Conservation (phyloP, 345 rosid species). For the Syzygium grande region DNA sequence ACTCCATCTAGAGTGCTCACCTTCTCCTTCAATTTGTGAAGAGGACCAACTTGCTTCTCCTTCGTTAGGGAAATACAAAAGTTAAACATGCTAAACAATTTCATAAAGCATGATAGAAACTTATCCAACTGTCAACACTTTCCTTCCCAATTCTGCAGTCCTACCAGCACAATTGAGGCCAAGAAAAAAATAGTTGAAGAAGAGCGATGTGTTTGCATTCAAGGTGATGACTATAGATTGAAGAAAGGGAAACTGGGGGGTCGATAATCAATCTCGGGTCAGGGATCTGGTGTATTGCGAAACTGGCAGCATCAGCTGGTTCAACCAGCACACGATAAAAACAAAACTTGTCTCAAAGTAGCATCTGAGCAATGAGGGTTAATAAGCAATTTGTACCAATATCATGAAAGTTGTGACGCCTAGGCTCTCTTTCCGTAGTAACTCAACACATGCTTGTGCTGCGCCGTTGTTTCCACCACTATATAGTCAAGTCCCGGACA, state of each 20-base stretch:
- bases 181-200: not conserved
- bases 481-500: conserved; percentile 88
- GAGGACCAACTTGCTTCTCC: conserved; percentile 77
- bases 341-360: not conserved
- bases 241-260: not conserved
- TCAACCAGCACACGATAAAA: not conserved
- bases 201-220: not conserved
- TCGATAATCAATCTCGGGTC: not conserved
- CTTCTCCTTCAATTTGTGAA: conserved; percentile 43
- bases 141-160: not conserved
- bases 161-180: not conserved
- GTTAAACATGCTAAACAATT: not conserved
- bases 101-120: not conserved
- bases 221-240: not conserved
- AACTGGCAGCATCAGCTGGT: not conserved
- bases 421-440: conserved; percentile 78
- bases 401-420: conserved; percentile 97
- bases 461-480: conserved; percentile 93
- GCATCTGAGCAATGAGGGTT: not conserved
- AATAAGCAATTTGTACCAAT: conserved; percentile 48
- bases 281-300: not conserved
- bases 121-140: not conserved
- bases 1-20: conserved; percentile 80
- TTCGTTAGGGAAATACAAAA: conserved; percentile 21
- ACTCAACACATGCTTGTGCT: conserved; percentile 91